A percentile compares a stretch with the other conserved stretches of the same genome.
Evolutionary conservation across 192 early-diverging fungal species (phyloP).

Genomic region (Phlyctochytrium planicorne): DNA sequence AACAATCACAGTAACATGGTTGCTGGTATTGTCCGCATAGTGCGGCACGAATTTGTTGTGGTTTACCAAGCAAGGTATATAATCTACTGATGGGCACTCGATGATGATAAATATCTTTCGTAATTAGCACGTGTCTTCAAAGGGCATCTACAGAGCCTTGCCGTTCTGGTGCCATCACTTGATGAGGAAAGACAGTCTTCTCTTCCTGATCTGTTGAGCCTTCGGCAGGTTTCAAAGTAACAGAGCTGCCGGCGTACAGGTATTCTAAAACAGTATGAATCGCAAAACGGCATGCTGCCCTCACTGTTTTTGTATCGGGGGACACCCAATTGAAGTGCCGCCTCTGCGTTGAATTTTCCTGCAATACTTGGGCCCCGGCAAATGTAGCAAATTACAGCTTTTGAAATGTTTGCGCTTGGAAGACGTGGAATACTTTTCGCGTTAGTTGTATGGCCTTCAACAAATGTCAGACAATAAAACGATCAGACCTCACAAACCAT

Average conservation of each 20-base stretch:
- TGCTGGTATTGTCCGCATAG: neutral
- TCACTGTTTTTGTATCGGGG: slow-evolving; percentile 60
- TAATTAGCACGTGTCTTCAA: neutral
- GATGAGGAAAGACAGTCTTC: slow-evolving; percentile 66
- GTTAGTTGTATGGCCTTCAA: neutral
- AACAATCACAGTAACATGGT: slow-evolving; percentile 49
- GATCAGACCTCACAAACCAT: neutral
- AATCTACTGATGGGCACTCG: slow-evolving; percentile 27
- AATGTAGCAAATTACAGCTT: slow-evolving; percentile 63
- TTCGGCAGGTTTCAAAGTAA: slow-evolving; percentile 57
- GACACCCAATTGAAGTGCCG: slow-evolving; percentile 67
- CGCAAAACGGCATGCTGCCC: too few relatives aligned
- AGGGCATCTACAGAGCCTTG: slow-evolving; percentile 33
- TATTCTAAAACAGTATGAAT: too few relatives aligned
- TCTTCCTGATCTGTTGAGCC: too few relatives aligned
- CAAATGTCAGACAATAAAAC: neutral
- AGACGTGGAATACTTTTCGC: slow-evolving; percentile 2
- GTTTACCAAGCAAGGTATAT: slow-evolving; percentile 16
- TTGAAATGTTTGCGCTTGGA: slow-evolving; percentile 5
- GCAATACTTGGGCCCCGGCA: slow-evolving; percentile 69
- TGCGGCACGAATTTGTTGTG: neutral
- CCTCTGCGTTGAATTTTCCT: slow-evolving; percentile 76
- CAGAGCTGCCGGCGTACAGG: slow-evolving; percentile 62
- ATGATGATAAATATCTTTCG: slow-evolving; percentile 29
- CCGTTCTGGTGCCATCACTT: slow-evolving; percentile 60